Percentiles rank a stretch among this genome's conserved stretches.
phyloP scores from a whole-genome alignment of 352 stramenopile species.

The Phytophthora fragariae region DNA sequence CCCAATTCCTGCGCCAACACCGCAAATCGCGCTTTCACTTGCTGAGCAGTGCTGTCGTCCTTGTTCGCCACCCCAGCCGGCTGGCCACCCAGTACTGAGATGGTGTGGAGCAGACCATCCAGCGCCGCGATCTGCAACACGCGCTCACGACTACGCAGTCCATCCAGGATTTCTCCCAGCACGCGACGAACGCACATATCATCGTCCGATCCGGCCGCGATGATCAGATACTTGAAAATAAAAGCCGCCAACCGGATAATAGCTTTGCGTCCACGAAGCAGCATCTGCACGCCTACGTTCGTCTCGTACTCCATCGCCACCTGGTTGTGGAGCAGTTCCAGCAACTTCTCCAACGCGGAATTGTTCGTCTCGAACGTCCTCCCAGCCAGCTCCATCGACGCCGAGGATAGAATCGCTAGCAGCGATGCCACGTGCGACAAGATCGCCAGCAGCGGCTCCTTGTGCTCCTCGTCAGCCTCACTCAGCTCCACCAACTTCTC shows the following conservation, averaged over 20 bases:
- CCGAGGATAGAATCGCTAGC: conserved; percentile 64
- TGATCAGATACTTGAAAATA: conserved; percentile 77
- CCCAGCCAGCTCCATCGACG: conserved; percentile 59
- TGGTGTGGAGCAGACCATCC: conserved; percentile 79
- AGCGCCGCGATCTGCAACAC: conserved; percentile 76
- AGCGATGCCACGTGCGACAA: conserved; percentile 59
- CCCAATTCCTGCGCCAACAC: conserved; percentile 77
- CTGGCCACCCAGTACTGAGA: conserved; percentile 53
- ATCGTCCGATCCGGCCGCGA: conserved; percentile 53
- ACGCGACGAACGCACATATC: conserved; percentile 58
- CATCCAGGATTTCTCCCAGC: conserved; percentile 68
- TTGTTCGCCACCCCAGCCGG: conserved; percentile 19
- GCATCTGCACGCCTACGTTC: conserved; percentile 32
- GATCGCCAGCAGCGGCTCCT: conserved; percentile 37
- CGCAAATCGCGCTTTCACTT: conserved; percentile 51
- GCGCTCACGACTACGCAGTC: conserved; percentile 67
- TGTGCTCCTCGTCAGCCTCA: conserved; percentile 17
- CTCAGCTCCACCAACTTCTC: conserved; percentile 42
- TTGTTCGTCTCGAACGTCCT: conserved; percentile 37
- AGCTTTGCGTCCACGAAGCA: conserved; percentile 54
- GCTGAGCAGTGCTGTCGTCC: conserved; percentile 32
- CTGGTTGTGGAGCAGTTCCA: conserved; percentile 60
- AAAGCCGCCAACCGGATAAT: conserved; percentile 82
- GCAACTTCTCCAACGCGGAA: conserved; percentile 26
- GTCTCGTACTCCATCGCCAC: conserved; percentile 63